phyloP scores from a whole-genome alignment of 305 asterid species.

The Fraxinus sp. region DNA sequence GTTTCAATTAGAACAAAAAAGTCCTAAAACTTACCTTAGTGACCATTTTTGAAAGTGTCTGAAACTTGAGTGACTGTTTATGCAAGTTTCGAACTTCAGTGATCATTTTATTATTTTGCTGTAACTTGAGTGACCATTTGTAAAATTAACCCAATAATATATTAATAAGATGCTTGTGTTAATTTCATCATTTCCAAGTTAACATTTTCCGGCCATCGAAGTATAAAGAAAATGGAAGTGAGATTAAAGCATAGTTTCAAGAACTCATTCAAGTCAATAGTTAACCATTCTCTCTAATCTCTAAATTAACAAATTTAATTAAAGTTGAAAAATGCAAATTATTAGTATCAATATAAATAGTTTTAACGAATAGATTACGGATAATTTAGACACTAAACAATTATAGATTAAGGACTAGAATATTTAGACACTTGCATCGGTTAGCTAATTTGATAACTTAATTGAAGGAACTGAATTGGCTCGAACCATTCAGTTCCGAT shows the following conservation, averaged over 20 bases:
- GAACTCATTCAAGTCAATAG: neutral
- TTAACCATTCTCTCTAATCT: neutral
- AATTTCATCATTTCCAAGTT: neutral
- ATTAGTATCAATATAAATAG: neutral
- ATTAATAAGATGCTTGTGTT: neutral
- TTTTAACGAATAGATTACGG: too few relatives aligned
- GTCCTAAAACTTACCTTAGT: too few relatives aligned
- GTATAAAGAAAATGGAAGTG: neutral
- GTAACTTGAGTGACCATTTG: too few relatives aligned
- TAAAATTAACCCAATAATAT: too few relatives aligned
- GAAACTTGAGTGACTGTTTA: too few relatives aligned
- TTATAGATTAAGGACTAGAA: neutral
- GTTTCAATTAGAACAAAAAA: too few relatives aligned
- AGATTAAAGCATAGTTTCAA: neutral
- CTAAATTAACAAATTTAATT: neutral
- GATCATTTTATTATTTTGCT: too few relatives aligned
- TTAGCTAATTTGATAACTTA: neutral
- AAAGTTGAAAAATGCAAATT: neutral
- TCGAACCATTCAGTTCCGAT: neutral
- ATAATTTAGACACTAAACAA: neutral
- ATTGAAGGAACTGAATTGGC: neutral
- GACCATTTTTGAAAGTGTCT: too few relatives aligned
- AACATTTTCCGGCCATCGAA: neutral
- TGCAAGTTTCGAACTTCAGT: too few relatives aligned
- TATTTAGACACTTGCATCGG: neutral